Percentiles rank a stretch among this genome's conserved stretches.
Evolutionary conservation across 371 early-diverging fungal genomes (phyloP).

Genomic region (Blakeslea trispora): DNA sequence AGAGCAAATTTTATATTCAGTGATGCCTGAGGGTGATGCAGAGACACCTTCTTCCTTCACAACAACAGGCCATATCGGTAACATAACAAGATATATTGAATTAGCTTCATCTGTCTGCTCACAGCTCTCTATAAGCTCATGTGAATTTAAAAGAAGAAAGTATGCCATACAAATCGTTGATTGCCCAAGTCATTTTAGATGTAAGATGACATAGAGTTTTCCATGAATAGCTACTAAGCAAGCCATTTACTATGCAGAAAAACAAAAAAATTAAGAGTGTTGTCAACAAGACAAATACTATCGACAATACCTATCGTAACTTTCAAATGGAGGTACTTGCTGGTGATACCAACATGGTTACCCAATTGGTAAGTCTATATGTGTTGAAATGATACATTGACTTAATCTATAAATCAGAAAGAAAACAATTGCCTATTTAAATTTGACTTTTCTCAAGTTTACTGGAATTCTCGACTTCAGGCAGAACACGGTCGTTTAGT

Average conservation of each 20-base stretch:
- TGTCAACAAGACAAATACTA: constrained; percentile 93
- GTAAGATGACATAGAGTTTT: too few species aligned
- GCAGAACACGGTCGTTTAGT: constrained; percentile 94
- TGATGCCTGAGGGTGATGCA: constrained; percentile 78
- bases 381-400: too few species aligned
- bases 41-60: constrained; percentile 91
- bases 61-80: constrained; percentile 94
- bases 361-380: constrained; percentile 88
- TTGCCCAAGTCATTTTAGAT: constrained; percentile 94
- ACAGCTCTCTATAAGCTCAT: constrained; percentile 67
- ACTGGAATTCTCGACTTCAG: constrained; percentile 99
- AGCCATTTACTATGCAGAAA: too few species aligned
- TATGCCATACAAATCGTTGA: constrained; percentile 82
- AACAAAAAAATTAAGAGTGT: constrained; percentile 85
- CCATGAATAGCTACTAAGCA: too few species aligned
- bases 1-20: constrained; percentile 88
- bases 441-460: constrained; percentile 97
- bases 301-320: constrained; percentile 94
- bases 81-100: background rate
- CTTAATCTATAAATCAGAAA: too few species aligned
- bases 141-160: constrained; percentile 92
- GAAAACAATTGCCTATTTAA: constrained; percentile 91
- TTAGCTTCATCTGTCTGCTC: too few species aligned
- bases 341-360: constrained; percentile 80
- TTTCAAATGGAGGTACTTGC: constrained; percentile 97